Base-by-base conservation (phyloP, 331 rosid species). In the Malus hybrid region DNA sequence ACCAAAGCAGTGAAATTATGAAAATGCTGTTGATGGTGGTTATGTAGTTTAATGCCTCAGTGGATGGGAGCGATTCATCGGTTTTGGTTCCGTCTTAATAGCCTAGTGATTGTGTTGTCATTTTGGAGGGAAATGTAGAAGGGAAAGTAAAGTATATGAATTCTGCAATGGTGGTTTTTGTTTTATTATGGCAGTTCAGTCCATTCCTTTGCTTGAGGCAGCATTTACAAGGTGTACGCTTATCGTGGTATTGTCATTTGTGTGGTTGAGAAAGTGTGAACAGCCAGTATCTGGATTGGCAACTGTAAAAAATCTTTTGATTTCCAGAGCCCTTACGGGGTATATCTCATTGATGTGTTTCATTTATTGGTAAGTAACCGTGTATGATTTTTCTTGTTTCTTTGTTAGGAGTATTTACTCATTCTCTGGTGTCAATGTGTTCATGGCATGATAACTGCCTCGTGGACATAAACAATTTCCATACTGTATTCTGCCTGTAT, bases 201-300 rank as follows among this genome's bases (percentile, higher is more conserved):
- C 87, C 65, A 88, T 90, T 84, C 96, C 97, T 65, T 80, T 92
- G 79, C 77, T 86, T 85, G 96, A 92, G 90, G 78, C 80, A 69
- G 94, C 97, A 73, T 88, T 88, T 83, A 60, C 83, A 67, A 84
- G 94, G 79, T 88, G 97, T 86, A 79, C 87, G 64, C 72, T 90
- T 71, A 75, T 90, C 78, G 75, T 84, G 78, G 70, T 88, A 62
- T 74, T 87, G 55, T 93, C 97, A 54, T 88, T 85, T 85, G 60
- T 90, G 64, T 90, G 97, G 97, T 78, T 87, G 84, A 84, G 90
- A 78, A 88, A 84, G 87, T 83, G 88, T 61, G 93, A 85, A 64
- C 93, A 90, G 33, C 88, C 91, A 66, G 67, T 22, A 19, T 76
- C 80, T 74, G 96, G 93, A 77, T 66, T 82, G 34, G 57, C 81